A percentile compares a stretch with the other conserved stretches of the same genome.
Conservation (phyloP, 139 green algal genomes). For the Tetratostichococcus sp. region DNA sequence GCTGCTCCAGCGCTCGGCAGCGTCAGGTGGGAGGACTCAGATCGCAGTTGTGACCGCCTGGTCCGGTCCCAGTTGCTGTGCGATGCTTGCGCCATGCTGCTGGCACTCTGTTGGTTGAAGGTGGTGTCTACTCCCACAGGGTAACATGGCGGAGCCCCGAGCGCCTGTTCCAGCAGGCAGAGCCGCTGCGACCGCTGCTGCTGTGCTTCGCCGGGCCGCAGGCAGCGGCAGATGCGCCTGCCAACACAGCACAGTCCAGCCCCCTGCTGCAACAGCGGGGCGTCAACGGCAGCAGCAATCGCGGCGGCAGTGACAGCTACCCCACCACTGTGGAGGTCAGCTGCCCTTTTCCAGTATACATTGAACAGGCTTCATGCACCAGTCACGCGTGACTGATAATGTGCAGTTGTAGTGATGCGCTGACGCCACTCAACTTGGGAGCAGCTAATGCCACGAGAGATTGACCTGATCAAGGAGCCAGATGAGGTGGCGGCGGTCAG, state of each 20-base stretch:
- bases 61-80: no score
- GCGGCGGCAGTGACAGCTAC: background rate
- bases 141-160: background rate
- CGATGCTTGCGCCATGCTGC: no score
- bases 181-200: background rate
- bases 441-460: no score
- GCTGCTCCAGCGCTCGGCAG: background rate
- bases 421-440: no score
- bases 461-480: no score
- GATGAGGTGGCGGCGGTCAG: no score
- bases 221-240: no score
- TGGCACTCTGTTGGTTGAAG: no score
- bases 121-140: background rate
- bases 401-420: no score
- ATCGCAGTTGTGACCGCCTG: no score
- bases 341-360: background rate
- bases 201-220: background rate
- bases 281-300: background rate
- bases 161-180: background rate
- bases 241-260: background rate
- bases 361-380: no score
- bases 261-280: background rate
- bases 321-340: background rate
- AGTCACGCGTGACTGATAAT: no score
- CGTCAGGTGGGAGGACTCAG: background rate